Base-by-base conservation (phyloP, 2,329 filamentous ascomycete species). In the Cladophialophora yegresii region DNA sequence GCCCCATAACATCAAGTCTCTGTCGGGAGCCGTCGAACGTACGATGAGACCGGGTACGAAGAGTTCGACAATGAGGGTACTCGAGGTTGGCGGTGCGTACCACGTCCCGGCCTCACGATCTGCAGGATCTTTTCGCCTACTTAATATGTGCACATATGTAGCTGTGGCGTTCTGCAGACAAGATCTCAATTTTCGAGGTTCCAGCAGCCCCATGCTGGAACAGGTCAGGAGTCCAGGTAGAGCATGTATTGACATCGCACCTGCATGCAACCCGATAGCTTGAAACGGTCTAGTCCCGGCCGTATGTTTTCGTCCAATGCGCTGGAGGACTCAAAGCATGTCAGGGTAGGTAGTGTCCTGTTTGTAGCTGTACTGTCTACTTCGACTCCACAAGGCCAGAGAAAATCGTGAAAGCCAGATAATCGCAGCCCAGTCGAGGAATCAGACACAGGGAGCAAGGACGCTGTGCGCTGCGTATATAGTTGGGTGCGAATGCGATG, bases 1-100 rank as follows among this genome's bases (percentile, higher is more conserved):
- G 88, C 87, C 88, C 55, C 87, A 91, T 66, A 87, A 89, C 70
- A 83, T 90, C 70, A 89, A 91, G 87, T 87, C 88, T 1, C 78
- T 91, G 47, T 81, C 81, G 4, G 79, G 88, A 59, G 89, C 88
- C 0, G 82, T 85, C 2, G 83, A 89, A 72, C 89, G 49, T 92
- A 91, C 72, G 83, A 88, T 28, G 26, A 28, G 26, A 28, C 3
- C 6, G 26, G 86, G 49, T 92, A 91, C 72, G 83, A 88, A 8
- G 77, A 90, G 28, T 92, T 91, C 73, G 85, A 91, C 73, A 83
- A 87, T 88, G 84, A 85, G 88, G 76, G 88, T 6, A 28, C 26
- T 28, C 26, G 36, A 43, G 36, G 36, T 43, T 16, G 36, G 36
- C 36, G 36, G 16, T n/a, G 36, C 36, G 8, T 8, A n/a, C 36